Evolutionary conservation across 352 stramenopile genomes (phyloP).

Genomic region (Peronospora farinosa): DNA sequence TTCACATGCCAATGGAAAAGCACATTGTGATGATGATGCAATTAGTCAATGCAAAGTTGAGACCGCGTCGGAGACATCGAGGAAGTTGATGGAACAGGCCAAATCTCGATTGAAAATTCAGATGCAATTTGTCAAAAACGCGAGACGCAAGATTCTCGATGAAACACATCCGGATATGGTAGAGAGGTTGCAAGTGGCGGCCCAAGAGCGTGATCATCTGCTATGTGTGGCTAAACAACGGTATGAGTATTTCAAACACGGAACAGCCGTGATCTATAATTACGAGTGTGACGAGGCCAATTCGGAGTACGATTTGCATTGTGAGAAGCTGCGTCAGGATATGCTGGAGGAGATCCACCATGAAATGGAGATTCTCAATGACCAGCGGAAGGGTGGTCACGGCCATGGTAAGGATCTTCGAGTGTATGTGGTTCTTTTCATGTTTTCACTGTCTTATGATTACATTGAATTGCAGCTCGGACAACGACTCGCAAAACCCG

Average conservation of each 20-base stretch:
- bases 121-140: slow-evolving; percentile 65
- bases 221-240: slow-evolving; percentile 38
- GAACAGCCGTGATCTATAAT: slow-evolving; percentile 63
- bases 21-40: slow-evolving; percentile 2
- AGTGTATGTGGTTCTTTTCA: background rate
- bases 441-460: slow-evolving; percentile 1
- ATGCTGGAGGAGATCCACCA: slow-evolving; percentile 85
- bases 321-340: slow-evolving; percentile 72
- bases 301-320: slow-evolving; percentile 68
- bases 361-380: slow-evolving; percentile 77
- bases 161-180: slow-evolving; percentile 68
- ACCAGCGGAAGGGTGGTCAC: slow-evolving; percentile 59
- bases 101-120: slow-evolving; percentile 52
- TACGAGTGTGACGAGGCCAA: slow-evolving; percentile 79
- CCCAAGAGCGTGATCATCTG: slow-evolving; percentile 41
- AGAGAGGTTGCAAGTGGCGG: slow-evolving; percentile 36
- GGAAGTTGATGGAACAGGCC: slow-evolving; percentile 28
- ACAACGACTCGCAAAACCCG: slow-evolving; percentile 72
- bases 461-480: slow-evolving; percentile 29
- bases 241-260: slow-evolving; percentile 49
- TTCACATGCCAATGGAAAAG: slow-evolving; percentile 17
- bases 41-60: slow-evolving; percentile 11
- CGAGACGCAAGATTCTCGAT: slow-evolving; percentile 48
- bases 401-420: slow-evolving; percentile 28
- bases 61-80: slow-evolving; percentile 24